These are phyloP conservation scores for Suillus ampliporus DNA, from an alignment of 768 basidiomycete species.

Conservation along the genomic window DNA sequence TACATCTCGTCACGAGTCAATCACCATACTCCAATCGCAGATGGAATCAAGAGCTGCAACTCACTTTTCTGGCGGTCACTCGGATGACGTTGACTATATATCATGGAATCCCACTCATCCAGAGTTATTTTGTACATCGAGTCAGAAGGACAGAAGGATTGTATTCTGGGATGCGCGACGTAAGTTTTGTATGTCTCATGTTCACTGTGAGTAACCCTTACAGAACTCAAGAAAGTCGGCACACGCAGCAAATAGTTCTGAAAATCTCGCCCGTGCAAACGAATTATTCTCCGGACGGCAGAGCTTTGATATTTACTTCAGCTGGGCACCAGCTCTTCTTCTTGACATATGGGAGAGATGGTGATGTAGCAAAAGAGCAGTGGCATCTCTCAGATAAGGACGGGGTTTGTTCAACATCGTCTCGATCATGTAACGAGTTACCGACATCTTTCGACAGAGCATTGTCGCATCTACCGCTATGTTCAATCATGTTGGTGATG, in stretches of 20 bases:
- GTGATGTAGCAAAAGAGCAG: slow-evolving; percentile 54
- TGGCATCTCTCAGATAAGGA: slow-evolving; percentile 49
- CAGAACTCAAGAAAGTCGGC: slow-evolving; percentile 63
- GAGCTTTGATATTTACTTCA: slow-evolving; percentile 65
- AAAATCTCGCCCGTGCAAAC: slow-evolving; percentile 70
- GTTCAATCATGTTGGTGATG: slow-evolving; percentile 80
- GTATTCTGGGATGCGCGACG: slow-evolving; percentile 89
- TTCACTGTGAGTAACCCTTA: slow-evolving; percentile 15
- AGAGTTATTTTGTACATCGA: slow-evolving; percentile 81
- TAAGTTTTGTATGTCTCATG: slow-evolving; percentile 40
- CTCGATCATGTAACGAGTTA: background rate
- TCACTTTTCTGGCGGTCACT: slow-evolving; percentile 71
- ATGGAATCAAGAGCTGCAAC: slow-evolving; percentile 73
- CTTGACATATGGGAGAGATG: slow-evolving; percentile 61
- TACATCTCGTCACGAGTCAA: background rate
- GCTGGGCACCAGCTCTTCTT: slow-evolving; percentile 65
- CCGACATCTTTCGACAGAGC: slow-evolving; percentile 36
- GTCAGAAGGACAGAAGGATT: slow-evolving; percentile 73
- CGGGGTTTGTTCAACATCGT: slow-evolving; percentile 18
- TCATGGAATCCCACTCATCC: slow-evolving; percentile 89
- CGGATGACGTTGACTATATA: slow-evolving; percentile 81
- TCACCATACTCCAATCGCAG: slow-evolving; percentile 39
- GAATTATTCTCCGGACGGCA: slow-evolving; percentile 76
- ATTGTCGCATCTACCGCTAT: slow-evolving; percentile 66
- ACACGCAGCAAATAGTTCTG: slow-evolving; percentile 61